Evolutionary conservation across 257 asterid species (phyloP), one percentile per base, ranked within the genome.

Genomic region (Capsicum rhomboideum): DNA sequence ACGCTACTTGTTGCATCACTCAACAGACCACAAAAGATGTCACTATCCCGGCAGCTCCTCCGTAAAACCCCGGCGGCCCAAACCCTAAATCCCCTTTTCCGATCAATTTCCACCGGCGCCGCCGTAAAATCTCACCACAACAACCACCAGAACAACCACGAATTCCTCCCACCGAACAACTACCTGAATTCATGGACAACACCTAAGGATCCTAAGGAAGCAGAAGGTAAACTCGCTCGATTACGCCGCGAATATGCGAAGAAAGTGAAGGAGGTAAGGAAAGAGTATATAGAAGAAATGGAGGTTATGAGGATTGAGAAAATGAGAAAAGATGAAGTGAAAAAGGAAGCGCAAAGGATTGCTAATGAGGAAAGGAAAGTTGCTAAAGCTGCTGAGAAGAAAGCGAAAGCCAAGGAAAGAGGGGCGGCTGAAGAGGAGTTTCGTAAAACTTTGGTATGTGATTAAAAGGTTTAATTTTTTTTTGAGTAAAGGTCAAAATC

Each of bases 321-420:
- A 87, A 44, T 87, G 84, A 89, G 90, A 66, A 95, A 90, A 86
- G 95, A 93, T 40, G 92, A 84, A 78, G 93, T 95, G 16, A 89
- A 90, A 80, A 93, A 90, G 79, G 97, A 93, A 88, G 97, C 97
- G 72, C 54, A 89, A 82, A 87, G 94, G 86, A 89, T 95, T 28
- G 97, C 98, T 6, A 95, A 89, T 82, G 95, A 93, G 82, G 95
- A 92, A 88, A 88, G 90, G 85, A 92, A 71, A 84, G 92, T 89
- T n/a, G 94, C 95, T 2, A 93, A 95, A 71, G 97, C 88, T 13
- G 96, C 95, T 16, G 93, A 89, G 89, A 95, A 90, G 93, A 90
- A 91, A 83, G 98, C 94, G 0, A 94, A 93, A 81, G 98, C 96
- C 2, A 89, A 87, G 58, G 93, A 95, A 84, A 89, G 98, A 56